These are phyloP conservation scores for Symbiodinium pilosum DNA, from an alignment of 73 alveolate species.

Conservation along the genomic window DNA sequence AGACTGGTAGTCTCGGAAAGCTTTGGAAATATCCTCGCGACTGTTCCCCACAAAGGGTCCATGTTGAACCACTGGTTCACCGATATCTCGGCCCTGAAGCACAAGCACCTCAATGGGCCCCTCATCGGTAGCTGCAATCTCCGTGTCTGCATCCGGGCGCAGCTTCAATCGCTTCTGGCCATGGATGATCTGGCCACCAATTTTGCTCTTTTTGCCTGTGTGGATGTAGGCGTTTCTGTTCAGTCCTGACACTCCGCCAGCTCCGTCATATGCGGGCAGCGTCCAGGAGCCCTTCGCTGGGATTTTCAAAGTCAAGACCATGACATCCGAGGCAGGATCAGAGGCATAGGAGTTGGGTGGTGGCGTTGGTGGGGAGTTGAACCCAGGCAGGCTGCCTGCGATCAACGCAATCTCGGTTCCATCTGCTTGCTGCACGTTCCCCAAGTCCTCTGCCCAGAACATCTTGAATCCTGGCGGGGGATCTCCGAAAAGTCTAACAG, in stretches of 20 bases:
- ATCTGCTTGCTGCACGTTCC: background rate
- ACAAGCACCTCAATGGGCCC: slow-evolving; percentile 56
- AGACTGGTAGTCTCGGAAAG: slow-evolving; percentile 65
- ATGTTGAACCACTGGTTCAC: slow-evolving; percentile 89
- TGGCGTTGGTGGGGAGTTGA: slow-evolving; percentile 59
- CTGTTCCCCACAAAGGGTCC: slow-evolving; percentile 87
- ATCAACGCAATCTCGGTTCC: slow-evolving; percentile 30
- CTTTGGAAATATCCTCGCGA: slow-evolving; percentile 67
- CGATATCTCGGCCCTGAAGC: slow-evolving; percentile 80
- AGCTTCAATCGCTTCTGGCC: slow-evolving; percentile 77
- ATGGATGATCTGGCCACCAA: slow-evolving; percentile 40
- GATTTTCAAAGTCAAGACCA: slow-evolving; percentile 66
- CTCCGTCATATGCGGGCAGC: slow-evolving; percentile 42
- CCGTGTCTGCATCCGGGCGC: slow-evolving; percentile 45
- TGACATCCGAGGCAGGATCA: slow-evolving; percentile 60
- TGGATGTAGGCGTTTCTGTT: slow-evolving; percentile 71
- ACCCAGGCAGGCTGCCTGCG: slow-evolving; percentile 73
- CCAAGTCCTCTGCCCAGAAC: slow-evolving; percentile 71
- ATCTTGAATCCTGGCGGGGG: slow-evolving; percentile 58
- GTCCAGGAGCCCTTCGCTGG: slow-evolving; percentile 83
- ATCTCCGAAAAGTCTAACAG: no score
- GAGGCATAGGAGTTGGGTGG: slow-evolving; percentile 86
- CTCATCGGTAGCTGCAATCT: slow-evolving; percentile 31
- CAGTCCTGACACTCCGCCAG: slow-evolving; percentile 22
- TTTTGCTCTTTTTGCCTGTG: slow-evolving; percentile 31